Conservation (phyloP, 192 early-diverging fungal genomes). For the Geranomyces michiganensis region DNA sequence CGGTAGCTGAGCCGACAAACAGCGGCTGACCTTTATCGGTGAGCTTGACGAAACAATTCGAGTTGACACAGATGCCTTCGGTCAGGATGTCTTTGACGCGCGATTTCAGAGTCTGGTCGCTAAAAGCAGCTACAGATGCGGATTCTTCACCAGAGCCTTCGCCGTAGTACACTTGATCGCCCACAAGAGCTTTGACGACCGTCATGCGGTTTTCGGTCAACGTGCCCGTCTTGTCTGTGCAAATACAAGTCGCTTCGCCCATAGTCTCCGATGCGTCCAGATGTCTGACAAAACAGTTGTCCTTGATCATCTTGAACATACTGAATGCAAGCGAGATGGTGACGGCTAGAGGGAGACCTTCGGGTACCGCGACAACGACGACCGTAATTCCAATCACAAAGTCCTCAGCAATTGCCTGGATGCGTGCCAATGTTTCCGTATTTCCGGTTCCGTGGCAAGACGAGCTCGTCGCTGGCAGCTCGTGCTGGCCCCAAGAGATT, state of each 20-base stretch:
- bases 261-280: conserved; percentile 66
- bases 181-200: conserved; percentile 53
- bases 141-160: conserved; percentile 58
- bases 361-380: conserved; percentile 67
- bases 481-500: conserved; percentile 37
- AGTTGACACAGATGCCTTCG: conserved; percentile 57
- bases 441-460: conserved; percentile 18
- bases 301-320: conserved; percentile 70
- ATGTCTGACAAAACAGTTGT: conserved; percentile 67
- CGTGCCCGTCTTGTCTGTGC: conserved; percentile 68
- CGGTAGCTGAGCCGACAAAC: conserved; percentile 64
- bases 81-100: conserved; percentile 40
- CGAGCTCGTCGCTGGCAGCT: not conserved
- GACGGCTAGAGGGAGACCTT: conserved; percentile 68
- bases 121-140: conserved; percentile 36
- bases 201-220: conserved; percentile 68
- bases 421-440: conserved; percentile 33
- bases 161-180: conserved; percentile 50
- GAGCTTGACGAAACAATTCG: conserved; percentile 61
- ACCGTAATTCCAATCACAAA: conserved; percentile 63
- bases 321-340: conserved; percentile 62
- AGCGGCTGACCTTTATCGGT: conserved; percentile 41
- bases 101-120: conserved; percentile 36
- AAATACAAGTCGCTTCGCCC: conserved; percentile 66
- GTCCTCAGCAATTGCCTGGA: conserved; percentile 48